A percentile compares a stretch with the other conserved stretches of the same genome.
Evolutionary conservation across 1,284 basidiomycete species (phyloP).

Genomic region (Ustilago curta): DNA sequence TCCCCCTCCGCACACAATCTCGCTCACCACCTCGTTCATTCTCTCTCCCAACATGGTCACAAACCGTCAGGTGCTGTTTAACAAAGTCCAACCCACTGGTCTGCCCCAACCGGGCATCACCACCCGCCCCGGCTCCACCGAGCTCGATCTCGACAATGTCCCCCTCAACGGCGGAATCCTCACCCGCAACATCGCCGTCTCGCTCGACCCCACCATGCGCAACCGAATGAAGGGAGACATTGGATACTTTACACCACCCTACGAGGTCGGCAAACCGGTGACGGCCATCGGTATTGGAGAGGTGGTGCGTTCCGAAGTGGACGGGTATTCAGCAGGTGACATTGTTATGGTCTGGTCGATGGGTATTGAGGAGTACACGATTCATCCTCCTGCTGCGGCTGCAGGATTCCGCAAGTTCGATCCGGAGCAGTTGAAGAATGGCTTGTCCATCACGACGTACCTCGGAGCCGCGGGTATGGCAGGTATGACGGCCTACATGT

Average conservation of each 20-base stretch:
- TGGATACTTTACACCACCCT: conserved; percentile 43
- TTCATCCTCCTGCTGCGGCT: conserved; percentile 18
- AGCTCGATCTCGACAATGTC: conserved; percentile 44
- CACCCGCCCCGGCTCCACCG: conserved; percentile 22
- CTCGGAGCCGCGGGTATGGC: conserved; percentile 69
- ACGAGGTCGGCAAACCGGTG: conserved; percentile 34
- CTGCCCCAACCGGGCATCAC: conserved; percentile 46
- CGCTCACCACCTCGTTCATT: neutral
- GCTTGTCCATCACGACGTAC: conserved; percentile 57
- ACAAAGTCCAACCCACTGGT: conserved; percentile 39
- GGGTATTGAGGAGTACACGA: conserved; percentile 45
- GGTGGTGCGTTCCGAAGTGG: conserved; percentile 35
- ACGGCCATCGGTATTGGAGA: conserved; percentile 45
- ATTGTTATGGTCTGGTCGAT: conserved; percentile 34
- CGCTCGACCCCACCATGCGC: conserved; percentile 54
- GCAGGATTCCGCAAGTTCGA: conserved; percentile 38
- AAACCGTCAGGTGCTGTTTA: conserved; percentile 53
- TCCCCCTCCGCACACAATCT: no score
- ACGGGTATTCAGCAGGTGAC: conserved; percentile 27
- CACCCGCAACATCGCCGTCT: conserved; percentile 47
- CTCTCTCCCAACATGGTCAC: conserved; percentile 36
- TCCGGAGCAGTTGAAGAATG: conserved; percentile 16
- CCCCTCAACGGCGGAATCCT: conserved; percentile 46
- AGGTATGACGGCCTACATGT: conserved; percentile 67
- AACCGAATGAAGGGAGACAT: conserved; percentile 52